Evolutionary conservation across 2,329 filamentous ascomycete species (phyloP).

Genomic region (Drechslerella coelobrocha): DNA sequence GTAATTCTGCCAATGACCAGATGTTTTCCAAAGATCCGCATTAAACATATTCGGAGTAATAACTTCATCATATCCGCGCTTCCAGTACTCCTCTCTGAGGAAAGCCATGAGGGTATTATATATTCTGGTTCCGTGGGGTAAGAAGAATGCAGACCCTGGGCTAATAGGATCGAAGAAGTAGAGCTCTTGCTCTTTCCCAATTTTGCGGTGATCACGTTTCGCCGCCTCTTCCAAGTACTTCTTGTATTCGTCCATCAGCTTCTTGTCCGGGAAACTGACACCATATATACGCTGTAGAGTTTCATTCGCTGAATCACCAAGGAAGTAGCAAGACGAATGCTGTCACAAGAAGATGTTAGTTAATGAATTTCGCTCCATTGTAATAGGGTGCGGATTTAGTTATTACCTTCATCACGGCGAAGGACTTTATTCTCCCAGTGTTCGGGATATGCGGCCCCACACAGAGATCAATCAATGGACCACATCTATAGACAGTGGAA

Average conservation of each 20-base stretch:
- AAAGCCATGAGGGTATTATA: conserved; percentile 87
- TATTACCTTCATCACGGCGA: conserved; percentile 81
- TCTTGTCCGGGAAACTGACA: conserved; percentile 96
- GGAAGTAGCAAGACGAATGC: conserved; percentile 85
- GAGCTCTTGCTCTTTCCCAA: conserved; percentile 93
- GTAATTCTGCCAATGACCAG: conserved; percentile 93
- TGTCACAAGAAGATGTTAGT: conserved; percentile 57
- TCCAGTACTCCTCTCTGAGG: conserved; percentile 86
- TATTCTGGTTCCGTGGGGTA: conserved; percentile 90
- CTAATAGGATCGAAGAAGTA: conserved; percentile 96
- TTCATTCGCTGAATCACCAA: conserved; percentile 91
- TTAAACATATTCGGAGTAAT: conserved; percentile 98
- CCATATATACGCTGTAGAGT: conserved; percentile 96
- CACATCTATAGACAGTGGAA: conserved; percentile 93
- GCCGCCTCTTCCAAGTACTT: conserved; percentile 97
- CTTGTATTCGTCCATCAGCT: conserved; percentile 88
- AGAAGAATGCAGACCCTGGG: conserved; percentile 90
- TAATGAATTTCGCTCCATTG: neutral
- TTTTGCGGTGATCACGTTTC: conserved; percentile 91
- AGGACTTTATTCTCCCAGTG: conserved; percentile 91
- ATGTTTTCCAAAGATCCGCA: conserved; percentile 88
- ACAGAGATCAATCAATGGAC: conserved; percentile 92
- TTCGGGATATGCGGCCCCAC: conserved; percentile 92
- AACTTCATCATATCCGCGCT: conserved; percentile 92
- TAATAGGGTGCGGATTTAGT: conserved; percentile 5